These are phyloP conservation scores for Fusarium siculi DNA, from an alignment of 2,329 filamentous ascomycete species.

Conservation along the genomic window DNA sequence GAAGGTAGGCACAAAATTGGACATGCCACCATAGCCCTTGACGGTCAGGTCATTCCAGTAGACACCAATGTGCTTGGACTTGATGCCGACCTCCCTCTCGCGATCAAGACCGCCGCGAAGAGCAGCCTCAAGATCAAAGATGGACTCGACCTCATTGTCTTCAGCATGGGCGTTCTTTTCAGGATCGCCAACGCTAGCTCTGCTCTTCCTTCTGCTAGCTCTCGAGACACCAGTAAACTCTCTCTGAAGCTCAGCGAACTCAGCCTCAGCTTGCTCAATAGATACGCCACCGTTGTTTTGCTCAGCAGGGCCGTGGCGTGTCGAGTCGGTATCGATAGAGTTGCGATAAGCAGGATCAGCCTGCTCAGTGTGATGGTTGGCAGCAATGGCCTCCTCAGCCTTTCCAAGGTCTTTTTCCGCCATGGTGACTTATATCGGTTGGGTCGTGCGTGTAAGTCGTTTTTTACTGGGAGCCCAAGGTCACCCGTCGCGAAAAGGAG, in stretches of 20 bases:
- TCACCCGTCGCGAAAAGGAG: slow-evolving; percentile 39
- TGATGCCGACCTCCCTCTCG: slow-evolving; percentile 81
- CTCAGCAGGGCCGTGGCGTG: slow-evolving; percentile 37
- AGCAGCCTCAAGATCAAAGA: slow-evolving; percentile 80
- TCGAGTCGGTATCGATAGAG: slow-evolving; percentile 46
- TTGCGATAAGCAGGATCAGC: slow-evolving; percentile 38
- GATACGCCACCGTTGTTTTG: slow-evolving; percentile 63
- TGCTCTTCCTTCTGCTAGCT: slow-evolving; percentile 53
- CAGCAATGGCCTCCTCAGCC: slow-evolving; percentile 45
- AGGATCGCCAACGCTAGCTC: slow-evolving; percentile 56
- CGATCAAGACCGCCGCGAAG: slow-evolving; percentile 77
- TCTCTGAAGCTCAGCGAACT: slow-evolving; percentile 75
- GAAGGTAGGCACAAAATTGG: slow-evolving; percentile 79
- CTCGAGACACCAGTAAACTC: slow-evolving; percentile 69
- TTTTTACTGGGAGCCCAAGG: slow-evolving; percentile 40
- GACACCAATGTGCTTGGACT: slow-evolving; percentile 81
- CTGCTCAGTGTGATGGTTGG: slow-evolving; percentile 43
- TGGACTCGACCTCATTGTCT: slow-evolving; percentile 56
- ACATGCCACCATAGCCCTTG: slow-evolving; percentile 76
- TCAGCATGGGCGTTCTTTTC: slow-evolving; percentile 64
- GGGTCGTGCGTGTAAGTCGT: not conserved
- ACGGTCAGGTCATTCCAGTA: slow-evolving; percentile 83
- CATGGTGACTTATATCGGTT: slow-evolving; percentile 30
- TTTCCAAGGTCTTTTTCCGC: slow-evolving; percentile 45
- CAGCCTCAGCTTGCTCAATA: slow-evolving; percentile 73